Percentiles rank a stretch among this genome's conserved stretches.
phyloP scores from a whole-genome alignment of 176 grass and related monocot genomes.

The Oropetium thomaeum region DNA sequence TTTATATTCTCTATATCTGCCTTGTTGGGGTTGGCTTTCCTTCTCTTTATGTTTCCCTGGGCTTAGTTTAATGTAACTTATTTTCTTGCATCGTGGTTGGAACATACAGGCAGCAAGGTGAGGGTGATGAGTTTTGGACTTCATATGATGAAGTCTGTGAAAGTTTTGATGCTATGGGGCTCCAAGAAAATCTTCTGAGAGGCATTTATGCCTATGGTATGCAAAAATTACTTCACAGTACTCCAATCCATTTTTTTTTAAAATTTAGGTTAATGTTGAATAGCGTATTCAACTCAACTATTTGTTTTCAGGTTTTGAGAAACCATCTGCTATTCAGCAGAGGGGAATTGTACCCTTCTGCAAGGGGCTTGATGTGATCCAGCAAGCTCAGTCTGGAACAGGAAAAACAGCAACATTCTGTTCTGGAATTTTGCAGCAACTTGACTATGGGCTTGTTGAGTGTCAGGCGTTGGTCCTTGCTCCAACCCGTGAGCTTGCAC shows the following conservation, averaged over 20 bases:
- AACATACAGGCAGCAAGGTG: conserved; percentile 35
- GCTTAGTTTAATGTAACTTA: not conserved
- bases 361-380: conserved; percentile 85
- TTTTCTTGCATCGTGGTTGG: not conserved
- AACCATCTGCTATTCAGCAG: conserved; percentile 85
- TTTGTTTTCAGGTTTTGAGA: conserved; percentile 70
- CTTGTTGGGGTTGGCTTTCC: not conserved
- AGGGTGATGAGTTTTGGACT: conserved; percentile 63
- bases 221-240: not conserved
- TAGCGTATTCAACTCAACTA: not conserved
- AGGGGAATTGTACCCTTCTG: conserved; percentile 83
- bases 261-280: not conserved
- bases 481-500: conserved; percentile 71
- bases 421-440: conserved; percentile 80
- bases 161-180: conserved; percentile 69
- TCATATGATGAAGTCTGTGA: conserved; percentile 72
- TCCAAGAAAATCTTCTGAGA: conserved; percentile 76
- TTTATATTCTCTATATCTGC: not conserved
- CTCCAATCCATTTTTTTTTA: not conserved
- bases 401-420: conserved; percentile 89
- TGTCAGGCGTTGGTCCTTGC: conserved; percentile 80
- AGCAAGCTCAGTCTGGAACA: conserved; percentile 84
- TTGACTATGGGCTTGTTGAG: conserved; percentile 66
- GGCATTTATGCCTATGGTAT: conserved; percentile 87
- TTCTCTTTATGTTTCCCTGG: not conserved